Evolutionary conservation across 176 grass and related monocot genomes (phyloP), one percentile per base, ranked within the genome.

Genomic region (Zea luxurians): DNA sequence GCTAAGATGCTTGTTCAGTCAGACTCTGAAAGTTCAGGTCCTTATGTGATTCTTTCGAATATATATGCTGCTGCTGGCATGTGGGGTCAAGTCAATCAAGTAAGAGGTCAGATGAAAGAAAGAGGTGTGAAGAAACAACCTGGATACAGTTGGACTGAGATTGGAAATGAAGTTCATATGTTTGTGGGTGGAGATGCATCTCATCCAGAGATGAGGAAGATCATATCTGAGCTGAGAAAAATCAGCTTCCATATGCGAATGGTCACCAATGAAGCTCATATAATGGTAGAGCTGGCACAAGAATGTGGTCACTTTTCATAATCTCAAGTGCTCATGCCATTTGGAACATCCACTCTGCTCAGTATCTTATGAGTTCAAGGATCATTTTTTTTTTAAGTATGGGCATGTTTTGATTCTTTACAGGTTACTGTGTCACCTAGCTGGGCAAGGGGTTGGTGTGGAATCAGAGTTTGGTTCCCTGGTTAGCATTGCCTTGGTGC

Each of bases 121-220:
- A 87, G 86, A 83, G 92, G 92, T 48, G 88, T 94, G 34, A 92
- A 94, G 81, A 98, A 98, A 87, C 86, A 86, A 68, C 96, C 95
- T 67, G 96, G 96, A 64, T 88, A 86, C 81, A 93, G 91, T 80
- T 97, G 94, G 94, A 86, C 78, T 8, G 91, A 97, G 79, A 90
- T 97, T 44, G 82, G 80, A 76, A 78, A 90, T 53, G 88, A 90
- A 86, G 89, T 94, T 82, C 87, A 92, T 88, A 82, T 89, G 45
- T 97, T 97, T 83, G 78, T 83, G 48, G 95, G 90, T 60, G 89
- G 87, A 64, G 91, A 97, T 88, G 87, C 66, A 60, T 98, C 83
- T 64, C 96, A 94, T 89, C 89, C 91, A 45, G 91, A 88, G 74
- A 98, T 98, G 70, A 72, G 61, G 53, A 71, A 78, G 63, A 92